Conservation (phyloP, 164 flowering plant genomes). For the Malania oleifera region DNA sequence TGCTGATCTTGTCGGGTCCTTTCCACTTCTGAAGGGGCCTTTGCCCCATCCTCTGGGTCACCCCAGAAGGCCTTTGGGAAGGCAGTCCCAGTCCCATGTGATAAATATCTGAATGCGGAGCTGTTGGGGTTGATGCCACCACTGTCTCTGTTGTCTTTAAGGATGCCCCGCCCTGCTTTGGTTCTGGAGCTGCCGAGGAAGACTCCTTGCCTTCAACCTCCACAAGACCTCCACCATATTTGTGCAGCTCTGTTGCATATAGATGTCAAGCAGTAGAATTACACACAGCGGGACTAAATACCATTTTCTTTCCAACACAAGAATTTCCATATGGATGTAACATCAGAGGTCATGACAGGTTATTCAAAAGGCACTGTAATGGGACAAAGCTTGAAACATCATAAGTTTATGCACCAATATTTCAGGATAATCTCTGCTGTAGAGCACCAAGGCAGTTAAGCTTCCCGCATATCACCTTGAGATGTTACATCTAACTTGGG, state of each 20-base stretch:
- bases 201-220: constrained; percentile 2
- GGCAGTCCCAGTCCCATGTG: not conserved
- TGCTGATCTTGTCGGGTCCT: constrained; percentile 7
- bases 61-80: constrained; percentile 1
- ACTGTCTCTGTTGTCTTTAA: not conserved
- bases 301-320: too few species aligned
- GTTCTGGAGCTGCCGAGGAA: not conserved
- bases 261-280: too few species aligned
- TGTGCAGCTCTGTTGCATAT: constrained; percentile 2
- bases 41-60: not conserved
- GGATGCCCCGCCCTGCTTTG: not conserved
- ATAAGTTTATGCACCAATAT: too few species aligned
- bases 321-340: too few species aligned
- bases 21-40: constrained; percentile 7
- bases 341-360: too few species aligned
- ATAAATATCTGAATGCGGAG: not conserved
- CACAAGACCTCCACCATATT: constrained; percentile 2
- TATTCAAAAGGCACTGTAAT: too few species aligned
- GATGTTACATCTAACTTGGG: too few species aligned
- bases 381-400: too few species aligned
- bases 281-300: too few species aligned
- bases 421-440: too few species aligned
- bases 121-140: not conserved
- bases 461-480: too few species aligned
- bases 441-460: too few species aligned